A percentile compares a stretch with the other conserved stretches of the same genome.
phyloP scores from a whole-genome alignment of 345 rosid genomes.

The Camelina sativa region DNA sequence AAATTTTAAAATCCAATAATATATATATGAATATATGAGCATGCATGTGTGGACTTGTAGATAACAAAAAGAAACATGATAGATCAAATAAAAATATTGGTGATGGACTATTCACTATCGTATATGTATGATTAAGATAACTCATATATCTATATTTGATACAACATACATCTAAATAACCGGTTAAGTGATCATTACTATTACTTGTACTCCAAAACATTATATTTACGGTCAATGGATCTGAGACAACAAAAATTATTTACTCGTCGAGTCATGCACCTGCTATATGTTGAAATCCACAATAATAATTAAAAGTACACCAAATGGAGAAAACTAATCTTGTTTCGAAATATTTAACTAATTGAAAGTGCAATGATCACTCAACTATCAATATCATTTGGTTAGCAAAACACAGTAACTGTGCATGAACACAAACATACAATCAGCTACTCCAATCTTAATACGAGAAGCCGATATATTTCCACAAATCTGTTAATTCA shows the following conservation, averaged over 20 bases:
- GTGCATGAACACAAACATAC: slow-evolving; percentile 17
- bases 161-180: not conserved
- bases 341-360: slow-evolving; percentile 7
- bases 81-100: not conserved
- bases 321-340: not conserved
- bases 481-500: slow-evolving; percentile 7
- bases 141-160: not conserved
- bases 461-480: slow-evolving; percentile 17
- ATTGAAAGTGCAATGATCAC: slow-evolving; percentile 6
- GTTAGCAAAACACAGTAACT: not conserved
- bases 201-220: not conserved
- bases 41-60: slow-evolving; percentile 1
- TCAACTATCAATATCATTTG: not conserved
- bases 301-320: not conserved
- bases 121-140: not conserved
- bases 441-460: slow-evolving; percentile 1
- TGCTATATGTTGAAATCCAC: not conserved
- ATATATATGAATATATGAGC: not conserved
- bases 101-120: not conserved
- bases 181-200: not conserved
- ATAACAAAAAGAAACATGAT: not conserved
- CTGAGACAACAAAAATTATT: not conserved
- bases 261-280: too few species aligned
- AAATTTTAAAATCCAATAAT: not conserved
- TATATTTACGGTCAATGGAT: not conserved